Conservation (phyloP, 306 rosid genomes). For the Boehmeria nivea region DNA sequence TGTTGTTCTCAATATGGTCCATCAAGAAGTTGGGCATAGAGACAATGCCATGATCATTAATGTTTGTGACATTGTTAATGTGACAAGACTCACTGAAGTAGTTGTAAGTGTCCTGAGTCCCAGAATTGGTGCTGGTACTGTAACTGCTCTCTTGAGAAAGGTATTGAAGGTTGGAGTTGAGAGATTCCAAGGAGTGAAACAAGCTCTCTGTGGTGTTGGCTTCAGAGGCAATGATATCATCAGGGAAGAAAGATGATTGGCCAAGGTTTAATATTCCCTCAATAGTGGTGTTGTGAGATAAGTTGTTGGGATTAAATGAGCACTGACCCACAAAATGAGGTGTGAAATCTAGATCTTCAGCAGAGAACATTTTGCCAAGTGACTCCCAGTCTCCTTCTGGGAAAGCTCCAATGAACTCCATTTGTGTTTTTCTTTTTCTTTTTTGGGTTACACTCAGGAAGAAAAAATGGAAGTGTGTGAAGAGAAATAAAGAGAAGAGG, state of each 20-base stretch:
- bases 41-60: constrained; percentile 1
- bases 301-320: constrained; percentile 31
- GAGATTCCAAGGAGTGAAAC: constrained; percentile 42
- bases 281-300: constrained; percentile 8
- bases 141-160: constrained; percentile 49
- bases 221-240: constrained; percentile 14
- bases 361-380: constrained; percentile 38
- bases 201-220: constrained; percentile 26
- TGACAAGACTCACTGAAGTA: constrained; percentile 18
- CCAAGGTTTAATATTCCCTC: constrained; percentile 33
- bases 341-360: constrained; percentile 46
- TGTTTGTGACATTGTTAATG: not conserved
- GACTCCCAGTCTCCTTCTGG: constrained; percentile 69
- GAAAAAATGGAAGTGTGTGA: constrained; percentile 3
- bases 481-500: not conserved
- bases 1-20: constrained; percentile 11
- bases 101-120: constrained; percentile 19
- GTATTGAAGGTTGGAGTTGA: constrained; percentile 36
- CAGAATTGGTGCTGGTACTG: constrained; percentile 23
- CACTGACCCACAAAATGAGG: constrained; percentile 41
- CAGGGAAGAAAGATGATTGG: constrained; percentile 23
- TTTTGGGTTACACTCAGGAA: too few relatives aligned
- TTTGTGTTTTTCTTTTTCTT: constrained; percentile 18
- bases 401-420: constrained; percentile 66
- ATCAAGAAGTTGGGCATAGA: constrained; percentile 17